phyloP scores from a whole-genome alignment of 2,329 filamentous ascomycete genomes.

The Aspergillus niger region DNA sequence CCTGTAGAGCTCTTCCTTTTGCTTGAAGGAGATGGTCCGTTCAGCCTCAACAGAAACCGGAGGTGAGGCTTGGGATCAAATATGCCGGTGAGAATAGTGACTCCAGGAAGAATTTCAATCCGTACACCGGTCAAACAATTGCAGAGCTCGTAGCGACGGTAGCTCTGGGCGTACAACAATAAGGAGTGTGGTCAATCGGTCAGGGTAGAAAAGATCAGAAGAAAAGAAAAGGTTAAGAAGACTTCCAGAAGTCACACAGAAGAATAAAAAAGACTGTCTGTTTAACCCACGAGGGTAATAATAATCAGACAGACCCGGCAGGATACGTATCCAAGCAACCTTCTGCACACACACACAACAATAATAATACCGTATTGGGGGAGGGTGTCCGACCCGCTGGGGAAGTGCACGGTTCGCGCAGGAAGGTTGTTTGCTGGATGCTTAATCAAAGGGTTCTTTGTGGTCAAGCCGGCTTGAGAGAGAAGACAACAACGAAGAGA shows the following conservation, averaged over 20 bases:
- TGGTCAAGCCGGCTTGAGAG: constrained; percentile 10
- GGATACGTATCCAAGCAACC: constrained; percentile 11
- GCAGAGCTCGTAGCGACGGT: not conserved
- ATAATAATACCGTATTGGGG: constrained; percentile 16
- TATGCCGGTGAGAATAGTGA: constrained; percentile 14
- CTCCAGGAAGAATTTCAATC: constrained; percentile 16
- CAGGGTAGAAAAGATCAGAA: constrained; percentile 6
- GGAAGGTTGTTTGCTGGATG: constrained; percentile 11
- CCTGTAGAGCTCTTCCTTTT: constrained; percentile 14
- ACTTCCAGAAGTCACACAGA: constrained; percentile 20
- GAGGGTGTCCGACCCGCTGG: constrained; percentile 18
- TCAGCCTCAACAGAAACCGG: not conserved
- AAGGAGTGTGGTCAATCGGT: not conserved
- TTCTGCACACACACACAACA: constrained; percentile 10
- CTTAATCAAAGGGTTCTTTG: not conserved
- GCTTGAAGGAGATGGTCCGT: not conserved
- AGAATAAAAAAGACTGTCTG: not conserved
- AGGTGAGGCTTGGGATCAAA: not conserved
- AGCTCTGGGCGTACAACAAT: not conserved
- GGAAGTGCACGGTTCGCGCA: constrained; percentile 20
- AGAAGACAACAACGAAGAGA: constrained; percentile 4
- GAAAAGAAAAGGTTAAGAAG: constrained; percentile 14
- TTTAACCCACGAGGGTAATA: constrained; percentile 15
- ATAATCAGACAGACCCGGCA: constrained; percentile 4
- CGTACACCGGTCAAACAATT: constrained; percentile 3